Conservation (phyloP, 129 eudicot species). For the Deinandra increscens region DNA sequence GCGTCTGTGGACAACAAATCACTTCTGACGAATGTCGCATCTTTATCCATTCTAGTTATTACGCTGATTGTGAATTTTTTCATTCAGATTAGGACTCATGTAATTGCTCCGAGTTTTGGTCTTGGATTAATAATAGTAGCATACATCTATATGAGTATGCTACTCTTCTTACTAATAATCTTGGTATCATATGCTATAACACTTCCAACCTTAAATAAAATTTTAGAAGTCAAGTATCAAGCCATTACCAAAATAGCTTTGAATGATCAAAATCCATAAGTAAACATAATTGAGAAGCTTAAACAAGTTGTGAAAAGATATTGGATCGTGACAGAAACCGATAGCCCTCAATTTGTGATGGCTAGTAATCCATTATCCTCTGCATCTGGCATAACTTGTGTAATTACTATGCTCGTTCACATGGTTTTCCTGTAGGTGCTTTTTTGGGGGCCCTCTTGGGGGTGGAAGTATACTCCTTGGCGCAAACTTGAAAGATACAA, state of each 20-base stretch:
- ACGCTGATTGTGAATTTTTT: conserved; percentile 32
- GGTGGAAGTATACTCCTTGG: not conserved
- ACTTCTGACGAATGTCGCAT: conserved; percentile 28
- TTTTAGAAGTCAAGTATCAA: conserved; percentile 22
- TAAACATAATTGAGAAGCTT: conserved; percentile 8
- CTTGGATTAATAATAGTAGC: too few relatives aligned
- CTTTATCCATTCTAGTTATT: conserved; percentile 37
- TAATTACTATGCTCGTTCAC: not conserved
- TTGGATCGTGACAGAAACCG: conserved; percentile 23
- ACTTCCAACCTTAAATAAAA: conserved; percentile 2
- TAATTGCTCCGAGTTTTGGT: not conserved
- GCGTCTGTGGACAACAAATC: conserved; percentile 37
- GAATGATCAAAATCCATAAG: not conserved
- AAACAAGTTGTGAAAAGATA: conserved; percentile 13
- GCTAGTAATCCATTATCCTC: not conserved
- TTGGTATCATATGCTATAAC: conserved; percentile 6
- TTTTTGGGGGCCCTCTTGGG: too few relatives aligned
- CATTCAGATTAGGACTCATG: conserved; percentile 16
- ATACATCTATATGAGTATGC: conserved; percentile 17
- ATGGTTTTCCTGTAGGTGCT: not conserved
- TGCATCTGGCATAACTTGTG: conserved; percentile 3
- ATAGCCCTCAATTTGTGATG: conserved; percentile 26
- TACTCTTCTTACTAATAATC: conserved; percentile 13
- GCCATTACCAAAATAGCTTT: not conserved
- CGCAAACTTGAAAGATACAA: not conserved